phyloP scores from a whole-genome alignment of 108 stramenopile genomes.

The Mediolabrus comicus region DNA sequence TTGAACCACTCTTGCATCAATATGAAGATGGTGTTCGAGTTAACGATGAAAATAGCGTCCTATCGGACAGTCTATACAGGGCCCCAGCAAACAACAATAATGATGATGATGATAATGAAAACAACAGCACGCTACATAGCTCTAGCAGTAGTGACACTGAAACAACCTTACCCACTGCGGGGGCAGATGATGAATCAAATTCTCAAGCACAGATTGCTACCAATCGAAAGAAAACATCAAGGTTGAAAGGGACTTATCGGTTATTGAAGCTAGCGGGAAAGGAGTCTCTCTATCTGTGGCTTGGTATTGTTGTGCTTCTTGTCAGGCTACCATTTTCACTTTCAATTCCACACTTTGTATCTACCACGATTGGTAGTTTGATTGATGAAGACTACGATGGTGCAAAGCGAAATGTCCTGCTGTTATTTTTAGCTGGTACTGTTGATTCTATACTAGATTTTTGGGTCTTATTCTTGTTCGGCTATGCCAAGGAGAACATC shows the following conservation, averaged over 20 bases:
- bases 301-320: constrained; percentile 81
- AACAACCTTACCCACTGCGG: neutral
- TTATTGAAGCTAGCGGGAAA: constrained; percentile 76
- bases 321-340: constrained; percentile 85
- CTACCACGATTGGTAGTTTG: constrained; percentile 73
- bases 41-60: neutral
- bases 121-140: neutral
- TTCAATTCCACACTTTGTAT: constrained; percentile 85
- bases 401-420: constrained; percentile 70
- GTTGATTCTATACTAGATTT: constrained; percentile 83
- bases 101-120: constrained; percentile 1
- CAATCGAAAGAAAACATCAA: constrained; percentile 35
- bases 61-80: neutral
- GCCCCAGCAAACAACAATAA: neutral
- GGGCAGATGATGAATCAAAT: constrained; percentile 1
- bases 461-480: constrained; percentile 91
- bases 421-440: constrained; percentile 78
- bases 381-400: constrained; percentile 55
- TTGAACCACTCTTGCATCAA: constrained; percentile 14
- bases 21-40: constrained; percentile 3
- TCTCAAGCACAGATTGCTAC: neutral
- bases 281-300: constrained; percentile 72
- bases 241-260: constrained; percentile 72
- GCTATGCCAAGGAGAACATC: constrained; percentile 83
- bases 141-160: neutral